These are phyloP conservation scores for Xylariaceae sp. DNA, from an alignment of 2,329 filamentous ascomycete species.

Conservation along the genomic window DNA sequence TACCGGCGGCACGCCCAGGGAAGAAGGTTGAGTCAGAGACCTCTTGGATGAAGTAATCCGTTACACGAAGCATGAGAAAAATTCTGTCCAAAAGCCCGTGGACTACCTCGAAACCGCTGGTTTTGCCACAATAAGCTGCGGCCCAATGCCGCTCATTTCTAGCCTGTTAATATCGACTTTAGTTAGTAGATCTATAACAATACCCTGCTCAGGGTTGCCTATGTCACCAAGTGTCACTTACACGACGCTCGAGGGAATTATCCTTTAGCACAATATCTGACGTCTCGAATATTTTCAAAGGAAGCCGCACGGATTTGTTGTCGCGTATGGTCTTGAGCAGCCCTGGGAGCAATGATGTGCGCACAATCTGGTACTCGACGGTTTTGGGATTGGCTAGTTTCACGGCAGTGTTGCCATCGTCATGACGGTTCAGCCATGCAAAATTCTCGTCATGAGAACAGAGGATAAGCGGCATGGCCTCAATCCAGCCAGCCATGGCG, in stretches of 20 bases:
- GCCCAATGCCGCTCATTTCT: slow-evolving; percentile 94
- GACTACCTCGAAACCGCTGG: slow-evolving; percentile 89
- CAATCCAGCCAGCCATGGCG: slow-evolving; percentile 92
- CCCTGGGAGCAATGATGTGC: slow-evolving; percentile 68
- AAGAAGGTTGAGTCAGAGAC: slow-evolving; percentile 90
- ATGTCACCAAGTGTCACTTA: slow-evolving; percentile 3
- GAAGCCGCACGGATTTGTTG: slow-evolving; percentile 70
- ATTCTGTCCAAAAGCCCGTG: slow-evolving; percentile 90
- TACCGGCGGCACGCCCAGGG: slow-evolving; percentile 78
- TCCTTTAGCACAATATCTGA: slow-evolving; percentile 88
- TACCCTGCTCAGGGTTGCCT: neutral
- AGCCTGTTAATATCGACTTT: slow-evolving; percentile 53
- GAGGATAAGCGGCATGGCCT: slow-evolving; percentile 92
- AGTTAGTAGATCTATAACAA: neutral
- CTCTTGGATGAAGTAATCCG: slow-evolving; percentile 90
- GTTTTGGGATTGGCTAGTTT: slow-evolving; percentile 76
- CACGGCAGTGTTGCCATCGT: slow-evolving; percentile 67
- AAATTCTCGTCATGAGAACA: slow-evolving; percentile 99
- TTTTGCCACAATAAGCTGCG: slow-evolving; percentile 94
- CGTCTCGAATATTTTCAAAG: slow-evolving; percentile 76
- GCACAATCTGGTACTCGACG: slow-evolving; percentile 73
- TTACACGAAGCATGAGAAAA: slow-evolving; percentile 83
- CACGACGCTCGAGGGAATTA: slow-evolving; percentile 62
- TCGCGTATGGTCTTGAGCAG: slow-evolving; percentile 75
- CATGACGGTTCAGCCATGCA: slow-evolving; percentile 76